These are phyloP conservation scores for Penicillium sp. DNA, from an alignment of 2,329 filamentous ascomycete species.

Conservation along the genomic window DNA sequence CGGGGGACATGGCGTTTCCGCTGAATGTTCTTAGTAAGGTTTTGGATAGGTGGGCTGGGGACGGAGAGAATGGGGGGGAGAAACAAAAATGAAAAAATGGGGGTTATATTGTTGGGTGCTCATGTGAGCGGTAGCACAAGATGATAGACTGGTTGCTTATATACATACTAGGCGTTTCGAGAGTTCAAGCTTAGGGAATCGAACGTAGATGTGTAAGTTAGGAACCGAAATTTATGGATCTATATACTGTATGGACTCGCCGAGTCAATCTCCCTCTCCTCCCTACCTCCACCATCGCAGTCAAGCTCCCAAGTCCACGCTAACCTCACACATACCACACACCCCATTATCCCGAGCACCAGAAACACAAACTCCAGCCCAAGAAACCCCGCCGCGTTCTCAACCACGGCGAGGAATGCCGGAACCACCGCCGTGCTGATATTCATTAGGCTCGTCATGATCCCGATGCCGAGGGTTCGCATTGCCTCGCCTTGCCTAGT, in stretches of 20 bases:
- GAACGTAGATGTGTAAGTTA: not conserved
- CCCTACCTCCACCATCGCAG: not conserved
- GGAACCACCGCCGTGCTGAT: constrained; percentile 8
- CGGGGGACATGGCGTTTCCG: constrained; percentile 20
- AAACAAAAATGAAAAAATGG: not conserved
- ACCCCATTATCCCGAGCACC: not conserved
- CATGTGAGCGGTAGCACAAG: not conserved
- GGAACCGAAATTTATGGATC: not conserved
- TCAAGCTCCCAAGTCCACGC: not conserved
- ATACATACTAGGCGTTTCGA: not conserved
- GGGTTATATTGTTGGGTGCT: not conserved
- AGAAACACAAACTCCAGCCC: constrained; percentile 15
- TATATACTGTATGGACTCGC: not conserved
- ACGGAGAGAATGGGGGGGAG: not conserved
- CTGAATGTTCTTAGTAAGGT: constrained; percentile 22
- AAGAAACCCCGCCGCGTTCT: constrained; percentile 2
- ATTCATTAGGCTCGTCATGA: constrained; percentile 17
- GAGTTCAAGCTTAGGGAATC: not conserved
- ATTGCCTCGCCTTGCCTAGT: not conserved
- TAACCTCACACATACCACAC: constrained; percentile 1
- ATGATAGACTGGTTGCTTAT: not conserved
- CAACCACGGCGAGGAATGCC: not conserved
- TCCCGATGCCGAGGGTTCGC: constrained; percentile 9
- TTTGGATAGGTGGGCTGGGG: constrained; percentile 7
- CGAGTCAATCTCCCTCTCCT: not conserved